phyloP scores from a whole-genome alignment of 2,329 filamentous ascomycete species.

The Alternaria novae-zelandiae region DNA sequence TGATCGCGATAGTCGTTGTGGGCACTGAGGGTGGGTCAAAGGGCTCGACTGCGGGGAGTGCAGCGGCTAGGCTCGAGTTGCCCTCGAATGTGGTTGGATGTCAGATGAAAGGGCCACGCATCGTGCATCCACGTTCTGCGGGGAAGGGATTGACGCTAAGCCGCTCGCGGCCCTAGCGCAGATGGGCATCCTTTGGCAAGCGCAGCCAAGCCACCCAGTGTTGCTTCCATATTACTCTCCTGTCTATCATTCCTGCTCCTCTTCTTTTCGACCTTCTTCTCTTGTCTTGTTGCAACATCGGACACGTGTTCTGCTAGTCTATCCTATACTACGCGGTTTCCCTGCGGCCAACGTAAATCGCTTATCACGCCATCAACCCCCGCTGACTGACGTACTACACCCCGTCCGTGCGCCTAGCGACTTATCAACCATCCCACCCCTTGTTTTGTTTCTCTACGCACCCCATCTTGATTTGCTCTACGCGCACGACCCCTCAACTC shows the following conservation, averaged over 20 bases:
- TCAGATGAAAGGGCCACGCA: conserved; percentile 9
- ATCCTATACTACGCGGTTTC: conserved; percentile 17
- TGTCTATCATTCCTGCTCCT: conserved; percentile 23
- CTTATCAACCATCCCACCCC: conserved; percentile 27
- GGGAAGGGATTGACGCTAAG: conserved; percentile 35
- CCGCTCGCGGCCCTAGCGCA: conserved; percentile 21
- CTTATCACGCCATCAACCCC: conserved; percentile 36
- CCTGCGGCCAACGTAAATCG: conserved; percentile 18
- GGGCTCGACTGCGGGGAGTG: conserved; percentile 23
- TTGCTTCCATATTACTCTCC: conserved; percentile 33
- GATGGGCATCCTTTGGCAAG: conserved; percentile 14
- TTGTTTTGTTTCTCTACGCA: conserved; percentile 18
- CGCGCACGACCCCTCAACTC: neutral
- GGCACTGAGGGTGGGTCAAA: conserved; percentile 27
- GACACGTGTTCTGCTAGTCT: conserved; percentile 9
- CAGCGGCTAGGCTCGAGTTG: conserved; percentile 20
- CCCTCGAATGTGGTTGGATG: conserved; percentile 17
- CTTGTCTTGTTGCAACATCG: conserved; percentile 9
- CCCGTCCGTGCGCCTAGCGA: conserved; percentile 29
- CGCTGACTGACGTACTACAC: conserved; percentile 36
- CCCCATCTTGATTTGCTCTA: conserved; percentile 4
- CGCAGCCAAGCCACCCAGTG: conserved; percentile 17
- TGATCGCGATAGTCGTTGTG: conserved; percentile 30
- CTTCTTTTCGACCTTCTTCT: conserved; percentile 5
- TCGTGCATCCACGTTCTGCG: conserved; percentile 40